phyloP scores from a whole-genome alignment of 1,139 yeast genomes.

The Suhomyces bribrorum region DNA sequence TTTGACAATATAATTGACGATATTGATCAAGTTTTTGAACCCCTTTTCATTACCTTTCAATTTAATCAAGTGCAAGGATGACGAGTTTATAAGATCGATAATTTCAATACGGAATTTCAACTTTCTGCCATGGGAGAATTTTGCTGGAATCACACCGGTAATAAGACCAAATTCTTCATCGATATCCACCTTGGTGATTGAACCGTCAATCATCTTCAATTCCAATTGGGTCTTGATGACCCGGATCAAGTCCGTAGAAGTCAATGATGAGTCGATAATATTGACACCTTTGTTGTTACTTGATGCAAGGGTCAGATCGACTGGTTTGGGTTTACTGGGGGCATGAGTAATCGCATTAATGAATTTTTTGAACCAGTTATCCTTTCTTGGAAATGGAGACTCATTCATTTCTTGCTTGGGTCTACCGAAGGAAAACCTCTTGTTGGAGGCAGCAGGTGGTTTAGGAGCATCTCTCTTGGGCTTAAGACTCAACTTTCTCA shows the following conservation, averaged over 20 bases:
- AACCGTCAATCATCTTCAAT: slow-evolving; percentile 53
- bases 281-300: slow-evolving; percentile 25
- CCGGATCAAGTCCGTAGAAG: slow-evolving; percentile 33
- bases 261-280: slow-evolving; percentile 37
- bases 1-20: slow-evolving; percentile 42
- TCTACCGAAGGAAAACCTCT: slow-evolving; percentile 26
- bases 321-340: slow-evolving; percentile 9
- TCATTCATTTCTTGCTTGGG: slow-evolving; percentile 11
- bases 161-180: slow-evolving; percentile 48
- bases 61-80: slow-evolving; percentile 56
- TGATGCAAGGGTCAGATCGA: slow-evolving; percentile 3
- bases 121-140: slow-evolving; percentile 49
- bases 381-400: slow-evolving; percentile 17
- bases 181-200: slow-evolving; percentile 43
- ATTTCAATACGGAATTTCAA: slow-evolving; percentile 50
- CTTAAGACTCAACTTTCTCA: slow-evolving; percentile 36
- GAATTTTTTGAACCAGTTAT: slow-evolving; percentile 43
- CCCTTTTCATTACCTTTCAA: slow-evolving; percentile 71
- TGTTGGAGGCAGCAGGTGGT: slow-evolving; percentile 11
- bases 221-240: slow-evolving; percentile 44
- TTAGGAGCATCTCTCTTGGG: slow-evolving; percentile 50
- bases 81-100: slow-evolving; percentile 39
- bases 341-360: slow-evolving; percentile 23
- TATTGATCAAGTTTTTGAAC: slow-evolving; percentile 55
- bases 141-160: slow-evolving; percentile 50